Conservation (phyloP, 805 yeast genomes). For the Zygoascus bituminiphila region DNA sequence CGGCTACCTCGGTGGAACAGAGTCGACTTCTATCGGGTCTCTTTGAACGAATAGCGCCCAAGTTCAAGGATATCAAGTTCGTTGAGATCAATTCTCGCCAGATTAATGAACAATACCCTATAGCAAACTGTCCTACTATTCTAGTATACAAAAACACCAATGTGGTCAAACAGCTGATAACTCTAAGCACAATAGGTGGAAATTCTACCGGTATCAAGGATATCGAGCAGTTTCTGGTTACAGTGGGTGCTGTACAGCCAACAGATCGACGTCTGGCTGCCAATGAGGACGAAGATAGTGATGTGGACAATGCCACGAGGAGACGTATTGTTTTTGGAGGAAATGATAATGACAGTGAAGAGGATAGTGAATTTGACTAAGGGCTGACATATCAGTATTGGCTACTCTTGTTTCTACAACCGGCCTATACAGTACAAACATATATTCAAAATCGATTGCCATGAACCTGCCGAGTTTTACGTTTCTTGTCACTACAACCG, state of each 20-base stretch:
- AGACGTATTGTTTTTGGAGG: neutral
- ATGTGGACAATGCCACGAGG: neutral
- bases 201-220: slow-evolving; percentile 62
- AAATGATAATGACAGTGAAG: slow-evolving; percentile 3
- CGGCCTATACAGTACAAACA: too few species aligned
- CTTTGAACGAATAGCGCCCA: slow-evolving; percentile 50
- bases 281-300: slow-evolving; percentile 36
- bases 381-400: too few species aligned
- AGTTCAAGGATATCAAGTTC: slow-evolving; percentile 76
- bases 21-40: slow-evolving; percentile 60
- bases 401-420: too few species aligned
- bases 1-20: slow-evolving; percentile 54
- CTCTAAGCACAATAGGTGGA: slow-evolving; percentile 79
- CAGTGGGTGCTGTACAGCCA: slow-evolving; percentile 53
- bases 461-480: too few species aligned
- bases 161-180: slow-evolving; percentile 72
- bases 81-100: slow-evolving; percentile 87
- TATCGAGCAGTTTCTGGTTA: slow-evolving; percentile 64
- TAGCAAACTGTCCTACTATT: slow-evolving; percentile 82
- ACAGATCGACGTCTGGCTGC: slow-evolving; percentile 58
- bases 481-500: too few species aligned
- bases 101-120: slow-evolving; percentile 91
- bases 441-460: too few species aligned
- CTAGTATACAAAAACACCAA: slow-evolving; percentile 71
- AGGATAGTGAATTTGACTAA: slow-evolving; percentile 2